Base-by-base conservation (phyloP, 2,329 filamentous ascomycete species). In the Claviceps sp. region DNA sequence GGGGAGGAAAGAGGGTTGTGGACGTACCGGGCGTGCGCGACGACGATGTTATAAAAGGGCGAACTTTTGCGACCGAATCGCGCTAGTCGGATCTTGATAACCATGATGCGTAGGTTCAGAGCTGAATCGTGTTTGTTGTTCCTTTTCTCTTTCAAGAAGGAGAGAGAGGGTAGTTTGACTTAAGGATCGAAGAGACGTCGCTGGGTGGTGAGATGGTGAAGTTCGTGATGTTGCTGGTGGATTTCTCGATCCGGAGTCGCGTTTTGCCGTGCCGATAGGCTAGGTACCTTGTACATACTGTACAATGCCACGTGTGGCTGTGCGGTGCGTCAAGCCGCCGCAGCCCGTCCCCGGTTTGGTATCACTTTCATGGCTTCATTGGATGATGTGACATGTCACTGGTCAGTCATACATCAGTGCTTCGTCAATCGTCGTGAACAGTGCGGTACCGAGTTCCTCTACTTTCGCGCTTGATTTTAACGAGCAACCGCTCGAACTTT, bases 11-110 rank as follows among this genome's bases (percentile, higher is more conserved):
- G 2, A 6, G 6, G 20, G 40, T 20, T 26, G 22, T 2, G 20
- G 13, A 16, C 49, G 36, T 78, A 94, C 87, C 90, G 83, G 46
- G 90, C 90, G 64, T 97, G 91, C 16, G 89, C 80, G 57, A 98
- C 87, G 58, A 97, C 88, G 57, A 98, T 96, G 73, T 98, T 98
- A 78, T 95, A 98, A 61, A 96, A 85, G 2, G 93, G 91, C n/a
- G 80, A 68, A 66, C 95, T 90, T 58, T 79, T 82, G 68, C 85
- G 88, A 65, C 90, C 89, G 68, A 97, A 95, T 68, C 93, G 90
- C 61, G 93, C 87, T 60, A 98, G 82, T 54, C 93, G 85, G 68
- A 98, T 93, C 68, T 86, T 86, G 63, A 98, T 78, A 56, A 97
- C 91, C 93, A 98, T 95, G 60, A 44, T 51, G 52, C 29, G 22